Evolutionary conservation across 805 yeast genomes (phyloP), one percentile per base, ranked within the genome.

Genomic region (Saccharomycopsis schoenii): DNA sequence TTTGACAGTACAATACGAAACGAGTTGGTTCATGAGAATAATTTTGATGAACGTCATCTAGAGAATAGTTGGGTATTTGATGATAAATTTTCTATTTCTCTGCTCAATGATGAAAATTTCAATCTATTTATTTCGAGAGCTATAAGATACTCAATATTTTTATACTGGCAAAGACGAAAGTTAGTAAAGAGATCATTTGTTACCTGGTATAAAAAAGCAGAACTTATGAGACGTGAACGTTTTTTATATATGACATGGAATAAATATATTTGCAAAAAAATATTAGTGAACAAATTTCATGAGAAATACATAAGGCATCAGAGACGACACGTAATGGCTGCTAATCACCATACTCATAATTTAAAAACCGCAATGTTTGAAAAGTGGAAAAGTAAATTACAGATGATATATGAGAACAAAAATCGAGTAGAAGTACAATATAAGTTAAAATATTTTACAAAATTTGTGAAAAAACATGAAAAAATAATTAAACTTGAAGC

Each of bases 61-160:
- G 39, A 57, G 10, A 59, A 55, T 34, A 60, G 61, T 52, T 62
- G 65, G 65, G 40, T 62, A 19, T 41, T 57, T 12, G 55, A 41
- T 39, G 58, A 59, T 41, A 21, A 34, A 5, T 19, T 56, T 14
- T 54, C 64, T 9, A 39, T 62, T 17, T 21, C 25, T 14, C 60
- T 55, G 42, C 61, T 63, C 41, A 52, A 57, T 24, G 36, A 61
- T 36, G 37, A 29, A 4, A 63, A 61, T 37, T 61, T 58, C 59
- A 63, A 63, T 54, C 40, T 63, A 36, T 41, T 63, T 17, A 59
- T 63, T 40, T 63, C 62, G 14, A 42, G 64, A 56, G 64, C 62
- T 9, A 63, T 63, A 6, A 41, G 64, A 24, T 63, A 57, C 42
- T 57, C 64, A 4, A 63, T 61, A 17, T 63, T 63, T 55, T 36